These are phyloP conservation scores for Galerina sulciceps DNA, from an alignment of 768 basidiomycete genomes.

Conservation along the genomic window DNA sequence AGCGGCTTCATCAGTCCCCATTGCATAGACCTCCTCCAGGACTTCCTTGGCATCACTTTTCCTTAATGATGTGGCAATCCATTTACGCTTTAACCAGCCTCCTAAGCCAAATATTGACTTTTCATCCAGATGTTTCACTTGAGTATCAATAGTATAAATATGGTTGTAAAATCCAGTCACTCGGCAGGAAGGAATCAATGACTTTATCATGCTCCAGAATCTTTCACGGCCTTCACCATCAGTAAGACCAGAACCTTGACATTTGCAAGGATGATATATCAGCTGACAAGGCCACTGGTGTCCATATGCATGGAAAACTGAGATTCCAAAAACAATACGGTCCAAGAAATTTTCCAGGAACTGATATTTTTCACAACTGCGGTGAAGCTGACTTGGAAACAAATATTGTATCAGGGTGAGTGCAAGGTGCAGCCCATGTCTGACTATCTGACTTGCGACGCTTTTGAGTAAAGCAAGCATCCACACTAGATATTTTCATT, in stretches of 20 bases:
- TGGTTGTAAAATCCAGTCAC: no score
- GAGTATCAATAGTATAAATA: no score
- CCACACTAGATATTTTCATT: not conserved
- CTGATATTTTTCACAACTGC: constrained; percentile 26
- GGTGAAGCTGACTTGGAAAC: constrained; percentile 26
- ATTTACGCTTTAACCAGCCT: constrained; percentile 6
- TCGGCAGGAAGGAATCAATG: no score
- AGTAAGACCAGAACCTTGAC: constrained; percentile 28
- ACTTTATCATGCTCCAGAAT: not conserved
- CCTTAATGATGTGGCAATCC: not conserved
- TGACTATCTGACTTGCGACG: no score
- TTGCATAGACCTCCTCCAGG: not conserved
- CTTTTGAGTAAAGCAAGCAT: no score
- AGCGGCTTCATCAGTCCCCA: not conserved
- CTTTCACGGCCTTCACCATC: constrained; percentile 35
- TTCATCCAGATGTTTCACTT: no score
- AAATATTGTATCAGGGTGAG: no score
- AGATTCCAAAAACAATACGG: constrained; percentile 31
- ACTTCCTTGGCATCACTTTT: not conserved
- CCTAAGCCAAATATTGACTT: constrained; percentile 1
- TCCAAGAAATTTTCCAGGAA: constrained; percentile 25
- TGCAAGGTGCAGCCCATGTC: not conserved
- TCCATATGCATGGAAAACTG: constrained; percentile 43
- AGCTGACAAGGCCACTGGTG: constrained; percentile 43
- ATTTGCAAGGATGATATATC: constrained; percentile 36